A percentile compares a stretch with the other conserved stretches of the same genome.
Conservation (phyloP, 2,329 filamentous ascomycete species). For the Leptodontidium sp. region DNA sequence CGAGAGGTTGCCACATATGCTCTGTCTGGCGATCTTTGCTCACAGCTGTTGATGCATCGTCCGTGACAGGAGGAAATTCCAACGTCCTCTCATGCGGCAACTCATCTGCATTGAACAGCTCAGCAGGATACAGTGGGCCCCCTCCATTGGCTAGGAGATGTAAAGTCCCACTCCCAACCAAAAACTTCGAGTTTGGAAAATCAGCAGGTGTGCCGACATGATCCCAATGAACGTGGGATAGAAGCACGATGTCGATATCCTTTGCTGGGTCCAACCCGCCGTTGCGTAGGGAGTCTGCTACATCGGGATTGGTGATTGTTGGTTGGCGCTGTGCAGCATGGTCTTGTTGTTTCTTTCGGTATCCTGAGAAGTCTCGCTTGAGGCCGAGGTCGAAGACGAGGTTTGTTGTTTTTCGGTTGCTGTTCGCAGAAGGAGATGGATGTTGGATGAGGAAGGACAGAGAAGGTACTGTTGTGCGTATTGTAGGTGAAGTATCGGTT, state of each 20-base stretch:
- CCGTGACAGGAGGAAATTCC: conserved; percentile 50
- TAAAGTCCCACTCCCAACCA: conserved; percentile 58
- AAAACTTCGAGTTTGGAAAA: conserved; percentile 57
- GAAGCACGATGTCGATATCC: conserved; percentile 44
- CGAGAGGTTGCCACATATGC: conserved; percentile 53
- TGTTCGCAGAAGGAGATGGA: conserved; percentile 41
- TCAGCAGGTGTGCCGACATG: conserved; percentile 63
- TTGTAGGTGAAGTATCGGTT: conserved; percentile 52
- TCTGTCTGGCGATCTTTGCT: conserved; percentile 33
- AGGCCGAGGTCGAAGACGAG: conserved; percentile 64
- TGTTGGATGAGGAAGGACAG: conserved; percentile 62
- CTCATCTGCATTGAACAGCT: conserved; percentile 54
- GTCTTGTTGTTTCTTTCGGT: conserved; percentile 53
- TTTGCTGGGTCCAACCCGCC: conserved; percentile 46
- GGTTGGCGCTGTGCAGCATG: conserved; percentile 57
- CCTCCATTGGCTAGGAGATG: conserved; percentile 48
- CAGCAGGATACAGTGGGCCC: conserved; percentile 45
- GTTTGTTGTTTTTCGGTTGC: conserved; percentile 35
- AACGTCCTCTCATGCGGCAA: conserved; percentile 51
- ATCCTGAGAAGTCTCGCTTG: conserved; percentile 54
- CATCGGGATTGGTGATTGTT: conserved; percentile 54
- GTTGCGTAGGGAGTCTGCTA: conserved; percentile 49
- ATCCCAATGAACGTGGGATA: conserved; percentile 66
- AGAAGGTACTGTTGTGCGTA: conserved; percentile 58
- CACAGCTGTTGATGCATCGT: neutral